Evolutionary conservation across 1,284 basidiomycete species (phyloP), one percentile per base, ranked within the genome.

Genomic region (Malassezia vespertilionis): DNA sequence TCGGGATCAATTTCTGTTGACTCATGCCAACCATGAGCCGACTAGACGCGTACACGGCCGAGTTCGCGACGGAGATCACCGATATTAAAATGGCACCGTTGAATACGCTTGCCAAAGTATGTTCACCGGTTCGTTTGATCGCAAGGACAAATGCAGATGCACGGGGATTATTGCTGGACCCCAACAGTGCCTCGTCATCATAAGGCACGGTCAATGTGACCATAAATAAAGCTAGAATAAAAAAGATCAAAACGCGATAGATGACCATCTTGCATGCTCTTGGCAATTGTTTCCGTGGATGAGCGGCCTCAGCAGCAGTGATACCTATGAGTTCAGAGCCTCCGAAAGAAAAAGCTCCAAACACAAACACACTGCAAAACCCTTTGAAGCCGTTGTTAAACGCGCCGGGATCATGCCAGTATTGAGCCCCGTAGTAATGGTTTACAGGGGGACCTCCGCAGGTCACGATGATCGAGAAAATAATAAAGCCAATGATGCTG

Each of bases 271-370:
- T 54, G 45, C 62, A 49, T 21, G 60, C 62, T 23, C 46, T 56
- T 31, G 62, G 59, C 11, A 67, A 54, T 15, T 65, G 61, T 44
- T 55, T 56, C 33, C 72, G 64, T 2, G 75, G 75, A 63, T 74
- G 72, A 45, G 63, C 62, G 24, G 72, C 68, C 60, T 86, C 84
- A 27, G 80, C 73, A 28, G 84, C 84, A 45, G 86, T 77, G 71
- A 88, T 81, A 28, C 84, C 86, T 33, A 89, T 83, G 54, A 89
- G 83, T 71, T 90, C 87, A 8, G 85, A 86, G 39, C 35, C 80
- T 79, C 40, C 84, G 74, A 81, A 88, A 10, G 82, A 83, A 75
- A 89, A 89, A 1, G 84, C 84, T 8, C 85, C 84, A 36, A 73
- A 63, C 21, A 72, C 65, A 26, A 72, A 61, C 2, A 71, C 60